phyloP scores from a whole-genome alignment of 1,284 basidiomycete genomes.

The Irpex sp. region DNA sequence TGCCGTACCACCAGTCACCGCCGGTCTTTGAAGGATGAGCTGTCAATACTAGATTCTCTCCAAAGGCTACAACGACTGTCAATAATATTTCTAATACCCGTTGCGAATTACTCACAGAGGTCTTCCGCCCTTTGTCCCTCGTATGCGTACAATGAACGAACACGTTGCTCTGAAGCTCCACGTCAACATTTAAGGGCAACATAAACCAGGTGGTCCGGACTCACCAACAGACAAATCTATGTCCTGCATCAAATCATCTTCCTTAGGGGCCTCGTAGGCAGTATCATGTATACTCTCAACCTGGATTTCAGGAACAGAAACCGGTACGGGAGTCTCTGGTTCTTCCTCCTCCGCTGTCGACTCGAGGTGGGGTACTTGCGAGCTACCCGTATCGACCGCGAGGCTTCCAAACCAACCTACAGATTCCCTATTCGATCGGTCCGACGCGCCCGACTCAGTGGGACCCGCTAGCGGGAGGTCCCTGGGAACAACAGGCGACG shows the following conservation, averaged over 20 bases:
- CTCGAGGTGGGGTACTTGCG: constrained; percentile 42
- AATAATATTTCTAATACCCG: neutral
- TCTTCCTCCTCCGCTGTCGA: constrained; percentile 60
- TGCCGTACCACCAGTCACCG: constrained; percentile 94
- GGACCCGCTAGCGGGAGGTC: constrained; percentile 14
- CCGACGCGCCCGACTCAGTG: constrained; percentile 20
- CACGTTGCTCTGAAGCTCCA: constrained; percentile 53
- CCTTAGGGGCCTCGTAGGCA: constrained; percentile 9
- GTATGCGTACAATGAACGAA: constrained; percentile 81
- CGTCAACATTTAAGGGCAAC: too few species aligned
- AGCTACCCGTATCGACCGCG: constrained; percentile 64
- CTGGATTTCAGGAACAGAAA: constrained; percentile 48
- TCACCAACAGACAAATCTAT: constrained; percentile 70
- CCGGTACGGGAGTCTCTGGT: constrained; percentile 20
- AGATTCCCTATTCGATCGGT: constrained; percentile 63
- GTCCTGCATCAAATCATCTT: constrained; percentile 64
- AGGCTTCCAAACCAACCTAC: constrained; percentile 91
- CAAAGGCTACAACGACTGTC: constrained; percentile 59
- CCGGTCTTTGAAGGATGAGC: constrained; percentile 85
- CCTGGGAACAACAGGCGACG: neutral
- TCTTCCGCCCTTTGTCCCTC: constrained; percentile 85
- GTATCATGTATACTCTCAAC: constrained; percentile 35
- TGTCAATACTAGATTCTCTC: constrained; percentile 74
- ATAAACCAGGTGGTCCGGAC: constrained; percentile 16
- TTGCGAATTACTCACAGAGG: constrained; percentile 53